Conservation (phyloP, 768 basidiomycete species). For the Kwoniella sp. region DNA sequence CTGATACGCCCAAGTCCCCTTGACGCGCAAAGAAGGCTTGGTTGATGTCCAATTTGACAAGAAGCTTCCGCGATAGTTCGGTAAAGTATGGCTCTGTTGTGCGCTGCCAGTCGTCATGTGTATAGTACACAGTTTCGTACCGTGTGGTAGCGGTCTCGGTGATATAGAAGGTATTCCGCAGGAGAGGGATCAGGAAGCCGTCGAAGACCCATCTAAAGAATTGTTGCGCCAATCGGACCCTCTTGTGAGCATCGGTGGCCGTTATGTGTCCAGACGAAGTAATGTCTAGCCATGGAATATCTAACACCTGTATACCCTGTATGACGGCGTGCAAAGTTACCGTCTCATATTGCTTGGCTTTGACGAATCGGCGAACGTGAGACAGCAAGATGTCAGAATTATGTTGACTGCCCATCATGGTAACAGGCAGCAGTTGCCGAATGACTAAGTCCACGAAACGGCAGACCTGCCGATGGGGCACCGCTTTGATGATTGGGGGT, state of each 20-base stretch:
- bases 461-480: constrained; percentile 27
- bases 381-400: constrained; percentile 7
- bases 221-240: constrained; percentile 75
- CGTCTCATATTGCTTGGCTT: constrained; percentile 73
- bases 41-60: constrained; percentile 60
- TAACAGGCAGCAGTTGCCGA: constrained; percentile 35
- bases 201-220: constrained; percentile 95
- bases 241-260: constrained; percentile 62
- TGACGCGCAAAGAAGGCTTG: constrained; percentile 25
- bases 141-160: constrained; percentile 84
- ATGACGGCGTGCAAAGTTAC: constrained; percentile 69
- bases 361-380: constrained; percentile 66
- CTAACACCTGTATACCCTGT: constrained; percentile 74
- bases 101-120: constrained; percentile 87
- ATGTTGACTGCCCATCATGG: constrained; percentile 21
- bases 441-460: constrained; percentile 13
- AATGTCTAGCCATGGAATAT: too few relatives aligned
- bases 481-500: background rate
- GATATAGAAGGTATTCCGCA: constrained; percentile 84
- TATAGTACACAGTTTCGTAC: constrained; percentile 81
- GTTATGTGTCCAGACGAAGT: constrained; percentile 69
- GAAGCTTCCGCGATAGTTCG: constrained; percentile 66
- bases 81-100: constrained; percentile 77
- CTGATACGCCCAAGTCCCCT: constrained; percentile 38
- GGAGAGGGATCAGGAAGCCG: constrained; percentile 69